Evolutionary conservation across 2,329 filamentous ascomycete species (phyloP).

Genomic region (Chrysoporthe deuterocubensis): DNA sequence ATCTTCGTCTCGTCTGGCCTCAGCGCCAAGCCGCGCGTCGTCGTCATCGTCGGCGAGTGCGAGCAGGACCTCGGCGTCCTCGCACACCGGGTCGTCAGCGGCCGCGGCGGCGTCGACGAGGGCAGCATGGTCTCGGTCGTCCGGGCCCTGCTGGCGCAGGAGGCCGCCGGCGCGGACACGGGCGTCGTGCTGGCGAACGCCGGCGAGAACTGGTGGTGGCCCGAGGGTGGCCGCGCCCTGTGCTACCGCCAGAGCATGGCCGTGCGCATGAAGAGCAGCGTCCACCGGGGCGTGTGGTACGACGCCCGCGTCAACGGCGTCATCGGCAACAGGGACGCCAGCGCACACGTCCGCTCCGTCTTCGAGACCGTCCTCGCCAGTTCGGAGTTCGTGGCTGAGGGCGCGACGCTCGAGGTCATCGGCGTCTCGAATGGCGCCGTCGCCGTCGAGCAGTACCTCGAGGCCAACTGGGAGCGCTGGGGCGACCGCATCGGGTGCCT

Average conservation of each 20-base stretch:
- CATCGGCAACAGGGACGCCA: constrained; percentile 57
- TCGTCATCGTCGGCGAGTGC: constrained; percentile 76
- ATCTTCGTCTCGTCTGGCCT: constrained; percentile 67
- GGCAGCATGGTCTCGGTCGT: constrained; percentile 74
- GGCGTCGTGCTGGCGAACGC: constrained; percentile 76
- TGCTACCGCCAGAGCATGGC: constrained; percentile 60
- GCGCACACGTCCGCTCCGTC: constrained; percentile 68
- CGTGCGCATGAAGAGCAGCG: constrained; percentile 65
- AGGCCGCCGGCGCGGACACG: constrained; percentile 44
- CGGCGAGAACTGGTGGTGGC: constrained; percentile 78
- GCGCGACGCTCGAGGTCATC: constrained; percentile 69
- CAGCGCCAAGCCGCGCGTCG: constrained; percentile 60
- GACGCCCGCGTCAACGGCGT: constrained; percentile 63
- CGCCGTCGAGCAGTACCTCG: constrained; percentile 60
- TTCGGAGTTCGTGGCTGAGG: constrained; percentile 46
- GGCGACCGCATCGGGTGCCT: constrained; percentile 51
- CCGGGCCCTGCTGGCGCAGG: constrained; percentile 45
- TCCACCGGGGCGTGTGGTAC: constrained; percentile 59
- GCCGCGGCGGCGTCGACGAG: constrained; percentile 66
- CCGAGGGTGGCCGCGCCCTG: constrained; percentile 63
- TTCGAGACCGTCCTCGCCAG: constrained; percentile 65
- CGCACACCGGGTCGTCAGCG: constrained; percentile 69
- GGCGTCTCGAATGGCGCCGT: constrained; percentile 71
- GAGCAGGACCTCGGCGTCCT: constrained; percentile 75
- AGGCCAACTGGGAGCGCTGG: constrained; percentile 55